Evolutionary conservation across 768 basidiomycete genomes (phyloP).

Genomic region (Tulasnella sp.): DNA sequence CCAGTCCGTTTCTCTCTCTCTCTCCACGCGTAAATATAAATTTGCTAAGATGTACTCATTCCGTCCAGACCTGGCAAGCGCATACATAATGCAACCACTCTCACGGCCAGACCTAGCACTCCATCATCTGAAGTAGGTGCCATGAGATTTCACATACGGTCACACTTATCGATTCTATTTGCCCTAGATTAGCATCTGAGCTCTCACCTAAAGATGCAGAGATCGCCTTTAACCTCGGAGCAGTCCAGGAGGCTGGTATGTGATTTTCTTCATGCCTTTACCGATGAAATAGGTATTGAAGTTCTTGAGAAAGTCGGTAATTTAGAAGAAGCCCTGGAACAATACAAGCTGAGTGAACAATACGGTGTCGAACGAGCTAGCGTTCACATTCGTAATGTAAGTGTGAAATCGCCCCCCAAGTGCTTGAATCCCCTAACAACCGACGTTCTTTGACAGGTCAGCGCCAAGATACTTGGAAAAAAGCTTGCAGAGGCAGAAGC

Average conservation of each 20-base stretch:
- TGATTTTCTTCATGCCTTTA: constrained; percentile 16
- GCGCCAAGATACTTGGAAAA: constrained; percentile 65
- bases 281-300: too few relatives aligned
- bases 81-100: constrained; percentile 70
- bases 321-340: constrained; percentile 64
- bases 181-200: constrained; percentile 58
- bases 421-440: constrained; percentile 15
- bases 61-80: constrained; percentile 64
- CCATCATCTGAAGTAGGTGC: constrained; percentile 61
- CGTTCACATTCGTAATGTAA: constrained; percentile 65
- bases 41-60: constrained; percentile 13
- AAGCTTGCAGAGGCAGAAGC: constrained; percentile 32
- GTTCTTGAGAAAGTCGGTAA: constrained; percentile 47
- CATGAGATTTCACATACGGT: constrained; percentile 16
- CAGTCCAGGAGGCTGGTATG: constrained; percentile 79
- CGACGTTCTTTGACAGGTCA: constrained; percentile 37
- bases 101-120: constrained; percentile 76
- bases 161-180: too few relatives aligned
- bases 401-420: constrained; percentile 21
- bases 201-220: constrained; percentile 81
- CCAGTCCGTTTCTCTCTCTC: constrained; percentile 42
- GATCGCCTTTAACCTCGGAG: constrained; percentile 83
- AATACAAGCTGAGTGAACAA: constrained; percentile 69
- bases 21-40: constrained; percentile 11
- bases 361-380: constrained; percentile 70